Base-by-base conservation (phyloP, 2,329 filamentous ascomycete genomes). In the Beauveria medogensis region DNA sequence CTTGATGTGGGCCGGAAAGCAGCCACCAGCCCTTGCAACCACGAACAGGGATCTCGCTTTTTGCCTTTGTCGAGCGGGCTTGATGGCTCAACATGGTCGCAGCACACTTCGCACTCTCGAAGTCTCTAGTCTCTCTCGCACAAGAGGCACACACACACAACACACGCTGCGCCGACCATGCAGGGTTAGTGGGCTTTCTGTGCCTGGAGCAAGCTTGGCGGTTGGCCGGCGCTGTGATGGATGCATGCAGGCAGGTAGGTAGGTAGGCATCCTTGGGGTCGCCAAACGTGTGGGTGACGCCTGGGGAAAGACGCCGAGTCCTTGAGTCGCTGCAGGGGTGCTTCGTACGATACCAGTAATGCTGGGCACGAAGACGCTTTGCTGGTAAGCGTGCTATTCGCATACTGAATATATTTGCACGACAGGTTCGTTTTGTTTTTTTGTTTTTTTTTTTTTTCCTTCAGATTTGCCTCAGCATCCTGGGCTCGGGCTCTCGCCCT, bases 1-100 rank as follows among this genome's bases (percentile, higher is more conserved):
- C 69, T 73, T 55, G 63, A 66, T 67, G 73, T 74, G 74, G 74
- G 67, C 66, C 72, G 66, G 64, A 67, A 65, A 67, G 65, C 69
- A 66, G 52, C 59, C 57, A 14, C 28, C 30, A 59, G 56, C 47
- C 46, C 44, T 41, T 60, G 50, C 57, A 34, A 34, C 57, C n/a
- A 41, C 26, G 43, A 52, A 47, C 59, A 56, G 46, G 53, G 59
- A 54, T 51, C 51, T 66, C 60, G 60, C 55, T 60, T 56, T 65
- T 62, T 50, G 46, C 64, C 61, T 61, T 54, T 62, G 62, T 59
- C 56, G 56, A 48, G 22, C 28, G 48, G 55, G 44, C 55, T 50
- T 34, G 54, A 48, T 48, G 43, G 55, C 47, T 37, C 52, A 47
- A 59, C 47, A 59, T 30, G n/a, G 18, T 22, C 22, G 56, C 47